Evolutionary conservation across 768 basidiomycete genomes (phyloP), one percentile per base, ranked within the genome.

Genomic region (Agaricus sinodeliciosus): DNA sequence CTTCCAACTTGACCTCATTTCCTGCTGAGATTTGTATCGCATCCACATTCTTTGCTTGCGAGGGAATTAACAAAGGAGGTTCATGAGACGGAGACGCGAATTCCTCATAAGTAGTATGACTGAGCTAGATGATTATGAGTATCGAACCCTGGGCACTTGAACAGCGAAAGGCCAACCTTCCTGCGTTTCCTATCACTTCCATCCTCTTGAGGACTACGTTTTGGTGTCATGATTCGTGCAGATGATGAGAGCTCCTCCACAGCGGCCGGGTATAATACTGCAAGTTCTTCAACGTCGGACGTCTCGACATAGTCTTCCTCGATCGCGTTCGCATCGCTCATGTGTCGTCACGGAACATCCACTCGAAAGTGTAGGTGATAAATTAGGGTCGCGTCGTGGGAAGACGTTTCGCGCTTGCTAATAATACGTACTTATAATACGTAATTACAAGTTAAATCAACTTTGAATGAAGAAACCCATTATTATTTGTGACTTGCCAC

Each of bases 231-330:
- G 28, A 19, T 16, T 12, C 18, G 28, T 15, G 4, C 27, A 36
- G 43, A n/a, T 8, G 19, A 26, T 9, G n/a, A 15, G 4, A 2
- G 19, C 3, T 36, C 34, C 41, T 36, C 45, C 15, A n/a, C 15
- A 13, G 11, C 22, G 9, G 6, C 31, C 45, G 22, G 15, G 9
- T 54, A 48, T 13, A 41, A 45, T 39, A 34, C 45, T 5, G 11
- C 46, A 22, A 47, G 34, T 43, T 54, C 52, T 40, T 54, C 52
- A 7, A 42, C 45, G 37, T 54, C 52, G 39, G 52, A 54, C 6
- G 52, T 54, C 25, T 54, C 52, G 3, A 54, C 52, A 26, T 54
- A 54, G 27, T 41, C 45, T 41, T 34, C 46, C 34, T 54, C 45
- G 27, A 34, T 28, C 18, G 26, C 42, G 6, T 41, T 54, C 39